phyloP scores from a whole-genome alignment of 495 filamentous ascomycete genomes.

The Neurospora discreta region DNA sequence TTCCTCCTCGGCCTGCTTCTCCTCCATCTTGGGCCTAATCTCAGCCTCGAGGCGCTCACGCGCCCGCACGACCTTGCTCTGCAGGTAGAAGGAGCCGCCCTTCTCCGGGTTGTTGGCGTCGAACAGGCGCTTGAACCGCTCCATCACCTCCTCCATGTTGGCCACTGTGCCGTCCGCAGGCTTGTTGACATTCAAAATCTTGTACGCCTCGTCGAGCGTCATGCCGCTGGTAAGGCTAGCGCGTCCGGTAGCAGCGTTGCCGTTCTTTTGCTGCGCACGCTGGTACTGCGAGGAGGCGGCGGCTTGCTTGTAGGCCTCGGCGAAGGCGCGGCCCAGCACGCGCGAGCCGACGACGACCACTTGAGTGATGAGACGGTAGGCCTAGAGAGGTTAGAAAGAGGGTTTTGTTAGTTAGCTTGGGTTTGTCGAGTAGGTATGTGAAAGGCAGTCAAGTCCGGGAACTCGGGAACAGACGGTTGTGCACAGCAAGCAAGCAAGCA shows the following conservation, averaged over 20 bases:
- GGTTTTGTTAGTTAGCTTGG: neutral
- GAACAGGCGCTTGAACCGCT: constrained; percentile 89
- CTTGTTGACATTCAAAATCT: constrained; percentile 92
- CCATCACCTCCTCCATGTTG: constrained; percentile 64
- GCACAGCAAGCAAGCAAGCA: neutral
- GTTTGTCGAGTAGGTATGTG: neutral
- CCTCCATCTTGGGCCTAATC: constrained; percentile 41
- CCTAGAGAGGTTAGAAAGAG: constrained; percentile 39
- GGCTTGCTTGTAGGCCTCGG: constrained; percentile 86
- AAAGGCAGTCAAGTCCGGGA: neutral
- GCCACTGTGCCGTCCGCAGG: constrained; percentile 60
- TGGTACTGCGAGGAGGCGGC: constrained; percentile 74
- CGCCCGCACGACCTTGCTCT: constrained; percentile 89
- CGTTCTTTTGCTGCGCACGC: constrained; percentile 46
- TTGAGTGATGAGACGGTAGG: constrained; percentile 89
- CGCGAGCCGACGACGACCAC: constrained; percentile 80
- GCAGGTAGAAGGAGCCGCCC: constrained; percentile 93
- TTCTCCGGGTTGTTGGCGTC: constrained; percentile 89
- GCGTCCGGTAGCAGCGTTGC: constrained; percentile 23
- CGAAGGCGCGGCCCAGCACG: constrained; percentile 85
- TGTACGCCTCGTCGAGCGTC: constrained; percentile 92
- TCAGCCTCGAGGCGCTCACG: constrained; percentile 88
- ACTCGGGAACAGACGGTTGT: neutral
- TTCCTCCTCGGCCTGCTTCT: constrained; percentile 49
- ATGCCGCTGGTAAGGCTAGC: constrained; percentile 54